Percentiles rank a stretch among this genome's conserved stretches.
phyloP scores from a whole-genome alignment of 202 grass and related monocot genomes.

The Panicum virgatum region DNA sequence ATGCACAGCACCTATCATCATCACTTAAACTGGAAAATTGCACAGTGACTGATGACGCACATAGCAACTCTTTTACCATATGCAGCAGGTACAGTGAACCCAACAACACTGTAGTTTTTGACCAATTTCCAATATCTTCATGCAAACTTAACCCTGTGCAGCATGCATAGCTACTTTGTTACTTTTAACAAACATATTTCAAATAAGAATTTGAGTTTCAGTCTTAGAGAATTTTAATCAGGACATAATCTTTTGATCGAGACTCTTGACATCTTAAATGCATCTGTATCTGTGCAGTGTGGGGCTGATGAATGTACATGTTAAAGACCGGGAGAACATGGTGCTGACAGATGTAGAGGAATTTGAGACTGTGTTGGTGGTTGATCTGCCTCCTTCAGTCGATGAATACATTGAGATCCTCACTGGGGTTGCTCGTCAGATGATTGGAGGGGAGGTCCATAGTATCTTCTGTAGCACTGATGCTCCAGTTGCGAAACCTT shows the following conservation, averaged over 20 bases:
- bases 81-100: slow-evolving; percentile 50
- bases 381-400: slow-evolving; percentile 57
- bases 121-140: slow-evolving; percentile 18
- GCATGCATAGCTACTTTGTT: neutral
- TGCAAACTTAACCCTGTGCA: neutral
- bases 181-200: neutral
- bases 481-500: slow-evolving; percentile 49
- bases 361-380: slow-evolving; percentile 62
- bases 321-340: slow-evolving; percentile 61
- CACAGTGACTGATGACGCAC: slow-evolving; percentile 43
- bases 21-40: slow-evolving; percentile 52
- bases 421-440: slow-evolving; percentile 46
- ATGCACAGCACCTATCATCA: slow-evolving; percentile 31
- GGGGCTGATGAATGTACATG: slow-evolving; percentile 55
- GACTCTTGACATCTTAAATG: slow-evolving; percentile 8
- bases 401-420: slow-evolving; percentile 66
- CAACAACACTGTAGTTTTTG: neutral
- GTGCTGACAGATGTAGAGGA: slow-evolving; percentile 36
- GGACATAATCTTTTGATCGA: neutral
- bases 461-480: slow-evolving; percentile 56
- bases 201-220: neutral
- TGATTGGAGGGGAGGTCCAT: slow-evolving; percentile 56
- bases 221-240: neutral
- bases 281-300: slow-evolving; percentile 48
- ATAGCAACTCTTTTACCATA: slow-evolving; percentile 56